Percentiles rank a stretch among this genome's conserved stretches.
Evolutionary conservation across 2,329 filamentous ascomycete species (phyloP).

Genomic region (Penicillium sp.): DNA sequence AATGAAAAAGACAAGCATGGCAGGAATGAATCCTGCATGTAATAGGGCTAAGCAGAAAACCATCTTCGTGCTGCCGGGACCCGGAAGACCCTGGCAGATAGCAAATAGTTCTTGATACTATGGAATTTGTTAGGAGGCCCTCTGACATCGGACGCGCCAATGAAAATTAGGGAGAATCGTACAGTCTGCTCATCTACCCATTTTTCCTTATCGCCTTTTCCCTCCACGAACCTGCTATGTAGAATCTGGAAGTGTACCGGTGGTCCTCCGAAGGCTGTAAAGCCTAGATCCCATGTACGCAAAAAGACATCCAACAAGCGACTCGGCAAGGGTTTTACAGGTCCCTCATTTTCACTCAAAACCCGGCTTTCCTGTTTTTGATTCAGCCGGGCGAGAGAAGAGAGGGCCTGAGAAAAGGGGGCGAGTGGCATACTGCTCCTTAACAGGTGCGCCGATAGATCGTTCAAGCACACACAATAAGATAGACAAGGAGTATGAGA

Average conservation of each 20-base stretch:
- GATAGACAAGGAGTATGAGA: neutral
- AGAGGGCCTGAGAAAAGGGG: conserved; percentile 4
- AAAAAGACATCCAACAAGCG: conserved; percentile 36
- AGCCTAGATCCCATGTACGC: conserved; percentile 59
- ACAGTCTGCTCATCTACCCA: conserved; percentile 71
- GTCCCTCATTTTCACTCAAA: neutral
- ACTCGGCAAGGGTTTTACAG: conserved; percentile 11
- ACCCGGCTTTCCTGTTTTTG: conserved; percentile 1
- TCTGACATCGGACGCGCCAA: neutral
- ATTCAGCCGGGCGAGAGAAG: conserved; percentile 3
- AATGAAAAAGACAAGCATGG: conserved; percentile 58
- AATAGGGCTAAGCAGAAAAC: conserved; percentile 65
- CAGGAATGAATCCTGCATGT: conserved; percentile 58
- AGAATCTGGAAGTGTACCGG: conserved; percentile 69
- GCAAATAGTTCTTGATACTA: conserved; percentile 72
- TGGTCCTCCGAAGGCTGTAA: conserved; percentile 65
- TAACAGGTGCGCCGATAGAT: neutral
- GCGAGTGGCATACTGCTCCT: conserved; percentile 3
- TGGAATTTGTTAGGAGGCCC: neutral
- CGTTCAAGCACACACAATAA: neutral
- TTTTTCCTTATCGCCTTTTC: conserved; percentile 42
- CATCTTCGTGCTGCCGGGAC: conserved; percentile 70
- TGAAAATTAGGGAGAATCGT: conserved; percentile 17
- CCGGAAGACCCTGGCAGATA: conserved; percentile 64
- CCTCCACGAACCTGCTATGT: conserved; percentile 59